Evolutionary conservation across 164 flowering plant species (phyloP), one percentile per base, ranked within the genome.

Genomic region (Protea cynaroides): DNA sequence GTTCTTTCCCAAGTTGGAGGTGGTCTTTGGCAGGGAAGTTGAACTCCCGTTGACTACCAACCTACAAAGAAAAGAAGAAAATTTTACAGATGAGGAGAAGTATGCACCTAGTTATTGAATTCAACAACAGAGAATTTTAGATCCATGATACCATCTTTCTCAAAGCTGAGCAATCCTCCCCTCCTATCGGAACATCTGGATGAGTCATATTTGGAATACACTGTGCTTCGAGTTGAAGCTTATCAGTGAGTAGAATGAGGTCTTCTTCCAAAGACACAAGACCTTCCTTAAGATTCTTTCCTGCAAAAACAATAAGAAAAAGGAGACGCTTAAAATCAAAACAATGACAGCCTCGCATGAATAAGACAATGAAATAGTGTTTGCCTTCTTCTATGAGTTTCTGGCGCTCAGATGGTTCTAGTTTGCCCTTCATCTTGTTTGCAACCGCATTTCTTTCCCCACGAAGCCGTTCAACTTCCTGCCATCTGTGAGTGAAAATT

Each of bases 391-490:
- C 95, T 56, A 87, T 81, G 11, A 93, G 82, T 66, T 72, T 84
- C 62, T 86, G 89, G 40, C 96, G 86, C 74, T 86, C 97, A 8
- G 84, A 74, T 50, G 81, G 79, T 69, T 90, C 97, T 37, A 90
- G 60, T 73, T 90, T 90, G 49, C 86, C 96, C 74, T 90, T 93
- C 98, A 93, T 93, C 83, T 84, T 93, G 66, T 83, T 87, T 40
- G 97, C 98, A 57, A 93, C 92, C 11, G 49, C 75, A 83, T 93
- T 93, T 74, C 97, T 86, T 70, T 90, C 95, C 55, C 81, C 91
- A 19, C 97, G 96, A 67, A 89, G 77, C 74, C 81, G 77, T 73
- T 93, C 96, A 68, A 89, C 98, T 86, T 93, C 97, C 98, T 93
- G 96, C 80, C 78, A 81, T 84, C 90, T 89, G 87, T 76, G 71